These are phyloP conservation scores for Erigeron canadensis DNA, from an alignment of 129 eudicot species.

Conservation along the genomic window DNA sequence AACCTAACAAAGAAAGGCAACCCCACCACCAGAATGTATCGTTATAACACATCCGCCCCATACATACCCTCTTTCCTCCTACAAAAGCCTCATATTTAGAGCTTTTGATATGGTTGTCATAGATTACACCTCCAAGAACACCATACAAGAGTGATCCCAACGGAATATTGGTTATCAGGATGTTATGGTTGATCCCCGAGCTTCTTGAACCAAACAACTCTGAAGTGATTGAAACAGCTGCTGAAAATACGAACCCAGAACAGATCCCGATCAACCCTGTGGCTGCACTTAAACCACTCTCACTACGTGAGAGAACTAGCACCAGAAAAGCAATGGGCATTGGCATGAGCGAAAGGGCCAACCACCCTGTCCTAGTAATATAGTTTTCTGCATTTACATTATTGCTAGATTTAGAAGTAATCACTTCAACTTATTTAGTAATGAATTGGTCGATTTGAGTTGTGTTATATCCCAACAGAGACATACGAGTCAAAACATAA, in stretches of 20 bases:
- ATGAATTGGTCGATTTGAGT: not conserved
- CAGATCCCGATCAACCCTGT: constrained; percentile 56
- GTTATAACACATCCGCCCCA: constrained; percentile 55
- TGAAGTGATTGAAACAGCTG: constrained; percentile 66
- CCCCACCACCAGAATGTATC: constrained; percentile 65
- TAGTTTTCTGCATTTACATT: constrained; percentile 40
- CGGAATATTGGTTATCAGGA: constrained; percentile 74
- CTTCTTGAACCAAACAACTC: constrained; percentile 67
- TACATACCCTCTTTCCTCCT: constrained; percentile 48
- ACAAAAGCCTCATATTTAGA: constrained; percentile 30
- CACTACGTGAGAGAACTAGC: constrained; percentile 37
- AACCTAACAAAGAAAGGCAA: constrained; percentile 44
- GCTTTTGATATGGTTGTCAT: constrained; percentile 42
- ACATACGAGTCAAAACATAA: not conserved
- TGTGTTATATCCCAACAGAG: not conserved
- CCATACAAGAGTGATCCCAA: constrained; percentile 68
- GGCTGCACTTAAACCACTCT: constrained; percentile 33
- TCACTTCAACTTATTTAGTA: not conserved
- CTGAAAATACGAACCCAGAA: constrained; percentile 58
- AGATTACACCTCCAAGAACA: constrained; percentile 51
- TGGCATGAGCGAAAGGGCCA: constrained; percentile 54
- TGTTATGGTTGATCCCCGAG: constrained; percentile 68
- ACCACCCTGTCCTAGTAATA: constrained; percentile 60
- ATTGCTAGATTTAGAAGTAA: not conserved
- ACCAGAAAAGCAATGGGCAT: constrained; percentile 55